A percentile compares a stretch with the other conserved stretches of the same genome.
Evolutionary conservation across 2,329 filamentous ascomycete genomes (phyloP).

Genomic region (Fusarium pininemorale): DNA sequence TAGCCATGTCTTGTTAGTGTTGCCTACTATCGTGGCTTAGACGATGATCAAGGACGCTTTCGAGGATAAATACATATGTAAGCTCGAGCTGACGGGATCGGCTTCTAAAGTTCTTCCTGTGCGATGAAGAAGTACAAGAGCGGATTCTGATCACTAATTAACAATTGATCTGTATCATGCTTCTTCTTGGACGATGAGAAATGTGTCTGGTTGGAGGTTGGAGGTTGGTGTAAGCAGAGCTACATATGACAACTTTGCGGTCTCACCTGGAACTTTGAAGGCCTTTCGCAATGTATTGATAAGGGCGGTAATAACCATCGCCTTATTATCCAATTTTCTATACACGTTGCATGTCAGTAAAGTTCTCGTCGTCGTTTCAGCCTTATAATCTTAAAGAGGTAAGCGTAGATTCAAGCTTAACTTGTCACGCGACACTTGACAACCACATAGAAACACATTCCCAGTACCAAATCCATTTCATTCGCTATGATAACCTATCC

Average conservation of each 20-base stretch:
- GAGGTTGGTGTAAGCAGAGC: not conserved
- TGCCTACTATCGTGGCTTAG: conserved; percentile 8
- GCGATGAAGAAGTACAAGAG: fast-evolving
- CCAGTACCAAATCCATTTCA: not conserved
- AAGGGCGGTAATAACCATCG: no score
- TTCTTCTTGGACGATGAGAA: not conserved
- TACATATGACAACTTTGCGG: not conserved
- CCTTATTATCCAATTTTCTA: fast-evolving
- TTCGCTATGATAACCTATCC: not conserved
- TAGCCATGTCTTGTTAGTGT: no score
- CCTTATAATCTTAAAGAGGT: not conserved
- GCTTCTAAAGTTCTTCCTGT: not conserved
- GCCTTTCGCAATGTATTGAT: no score
- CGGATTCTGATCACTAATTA: not conserved
- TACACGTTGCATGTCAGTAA: fast-evolving
- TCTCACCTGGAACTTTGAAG: no score
- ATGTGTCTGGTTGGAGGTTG: no score
- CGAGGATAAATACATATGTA: not conserved
- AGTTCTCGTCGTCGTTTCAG: not conserved
- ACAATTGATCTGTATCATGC: not conserved
- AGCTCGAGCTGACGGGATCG: not conserved
- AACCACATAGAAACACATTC: not conserved
- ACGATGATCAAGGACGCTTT: not conserved
- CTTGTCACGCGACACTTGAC: not conserved
- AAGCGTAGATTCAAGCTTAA: conserved; percentile 4